Conservation (phyloP, 192 early-diverging fungal genomes). For the Rhizophagus sp. region DNA sequence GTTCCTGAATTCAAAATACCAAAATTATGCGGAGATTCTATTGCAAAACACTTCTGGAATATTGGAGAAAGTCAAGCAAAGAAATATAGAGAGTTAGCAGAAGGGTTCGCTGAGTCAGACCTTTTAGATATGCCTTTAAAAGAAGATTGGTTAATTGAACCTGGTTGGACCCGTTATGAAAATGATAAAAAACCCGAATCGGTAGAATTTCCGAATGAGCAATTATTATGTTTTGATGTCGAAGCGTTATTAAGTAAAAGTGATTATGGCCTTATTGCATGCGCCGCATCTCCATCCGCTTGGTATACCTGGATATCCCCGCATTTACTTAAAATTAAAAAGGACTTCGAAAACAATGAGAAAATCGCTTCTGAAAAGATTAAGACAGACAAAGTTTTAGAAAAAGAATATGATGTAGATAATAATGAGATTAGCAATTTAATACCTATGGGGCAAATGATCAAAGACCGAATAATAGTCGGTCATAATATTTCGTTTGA, state of each 20-base stretch:
- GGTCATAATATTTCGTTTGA: conserved; percentile 96
- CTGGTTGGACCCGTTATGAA: conserved; percentile 86
- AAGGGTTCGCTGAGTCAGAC: conserved; percentile 40
- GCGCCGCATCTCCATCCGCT: conserved; percentile 65
- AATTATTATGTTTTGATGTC: conserved; percentile 83
- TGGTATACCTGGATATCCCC: conserved; percentile 97
- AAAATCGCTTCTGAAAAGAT: neutral
- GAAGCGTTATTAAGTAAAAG: conserved; percentile 74
- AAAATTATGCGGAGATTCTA: conserved; percentile 37
- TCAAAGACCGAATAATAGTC: conserved; percentile 59
- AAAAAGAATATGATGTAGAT: conserved; percentile 34
- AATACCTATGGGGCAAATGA: conserved; percentile 63
- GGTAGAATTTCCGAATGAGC: conserved; percentile 60
- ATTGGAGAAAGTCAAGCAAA: conserved; percentile 68
- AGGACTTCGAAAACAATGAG: neutral
- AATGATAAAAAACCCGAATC: conserved; percentile 33
- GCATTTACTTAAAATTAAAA: conserved; percentile 45
- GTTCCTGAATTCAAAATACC: conserved; percentile 29
- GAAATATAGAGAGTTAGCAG: conserved; percentile 57
- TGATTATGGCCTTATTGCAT: conserved; percentile 79
- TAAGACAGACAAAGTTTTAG: neutral
- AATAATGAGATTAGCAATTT: conserved; percentile 51
- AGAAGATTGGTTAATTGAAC: conserved; percentile 51
- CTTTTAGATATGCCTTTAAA: conserved; percentile 46
- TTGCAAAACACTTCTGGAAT: conserved; percentile 79